phyloP scores from a whole-genome alignment of 2,329 filamentous ascomycete species.

The Dothideomycetes sp. region DNA sequence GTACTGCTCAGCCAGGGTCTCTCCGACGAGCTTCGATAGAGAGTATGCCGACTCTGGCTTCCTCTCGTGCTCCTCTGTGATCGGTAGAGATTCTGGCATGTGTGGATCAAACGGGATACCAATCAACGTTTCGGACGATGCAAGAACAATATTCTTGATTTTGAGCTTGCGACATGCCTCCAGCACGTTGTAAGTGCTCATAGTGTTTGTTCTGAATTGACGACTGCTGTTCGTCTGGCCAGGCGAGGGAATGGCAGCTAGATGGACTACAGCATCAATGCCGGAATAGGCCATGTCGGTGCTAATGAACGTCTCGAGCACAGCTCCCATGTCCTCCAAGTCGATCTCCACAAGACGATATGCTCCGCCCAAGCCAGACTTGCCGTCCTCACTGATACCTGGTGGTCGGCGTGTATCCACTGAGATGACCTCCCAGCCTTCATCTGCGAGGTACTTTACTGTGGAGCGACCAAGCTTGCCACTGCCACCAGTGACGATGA shows the following conservation, averaged over 20 bases:
- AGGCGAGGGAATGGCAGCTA: conserved; percentile 15
- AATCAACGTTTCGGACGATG: conserved; percentile 15
- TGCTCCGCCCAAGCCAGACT: conserved; percentile 13
- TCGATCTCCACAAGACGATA: conserved; percentile 16
- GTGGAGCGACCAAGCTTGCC: conserved; percentile 16
- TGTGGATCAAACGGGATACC: conserved; percentile 16
- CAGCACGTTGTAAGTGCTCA: conserved; percentile 16
- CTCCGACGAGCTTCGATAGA: conserved; percentile 13
- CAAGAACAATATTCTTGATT: conserved; percentile 16
- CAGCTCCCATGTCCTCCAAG: conserved; percentile 15
- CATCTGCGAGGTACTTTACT: conserved; percentile 14
- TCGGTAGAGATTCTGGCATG: conserved; percentile 11
- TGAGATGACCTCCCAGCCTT: conserved; percentile 16
- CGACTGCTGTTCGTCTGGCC: conserved; percentile 14
- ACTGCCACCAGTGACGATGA: conserved; percentile 14
- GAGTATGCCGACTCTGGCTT: conserved; percentile 14
- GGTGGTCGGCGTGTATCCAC: conserved; percentile 14
- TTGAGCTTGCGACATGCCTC: conserved; percentile 14
- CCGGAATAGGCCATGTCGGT: conserved; percentile 15
- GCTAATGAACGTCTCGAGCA: conserved; percentile 14
- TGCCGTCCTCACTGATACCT: conserved; percentile 15
- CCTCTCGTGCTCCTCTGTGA: conserved; percentile 14
- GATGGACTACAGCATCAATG: conserved; percentile 14
- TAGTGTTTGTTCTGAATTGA: conserved; percentile 15
- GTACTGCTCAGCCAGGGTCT: conserved; percentile 15